Conservation (phyloP, 2,329 filamentous ascomycete genomes). For the Colletotrichum godetiae region DNA sequence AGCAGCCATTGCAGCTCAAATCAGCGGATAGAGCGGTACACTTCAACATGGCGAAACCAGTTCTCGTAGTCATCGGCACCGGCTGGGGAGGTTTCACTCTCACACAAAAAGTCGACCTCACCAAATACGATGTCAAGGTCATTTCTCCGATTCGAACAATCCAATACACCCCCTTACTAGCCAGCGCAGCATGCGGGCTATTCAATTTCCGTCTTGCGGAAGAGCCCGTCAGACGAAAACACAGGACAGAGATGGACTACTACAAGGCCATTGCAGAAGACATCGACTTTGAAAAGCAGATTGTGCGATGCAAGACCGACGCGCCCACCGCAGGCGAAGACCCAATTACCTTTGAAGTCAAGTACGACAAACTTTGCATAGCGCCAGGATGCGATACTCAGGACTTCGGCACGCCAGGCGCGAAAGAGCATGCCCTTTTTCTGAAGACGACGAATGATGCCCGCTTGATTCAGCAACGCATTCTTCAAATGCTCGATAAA, state of each 20-base stretch:
- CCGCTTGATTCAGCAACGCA: constrained; percentile 95
- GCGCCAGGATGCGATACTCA: constrained; percentile 98
- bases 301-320: constrained; percentile 89
- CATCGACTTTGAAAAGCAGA: constrained; percentile 90
- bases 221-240: constrained; percentile 96
- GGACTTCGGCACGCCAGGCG: constrained; percentile 96
- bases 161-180: constrained; percentile 96
- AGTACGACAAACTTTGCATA: constrained; percentile 97
- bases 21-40: background rate
- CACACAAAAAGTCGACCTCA: constrained; percentile 79
- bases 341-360: constrained; percentile 84
- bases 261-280: constrained; percentile 98
- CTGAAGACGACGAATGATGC: constrained; percentile 97
- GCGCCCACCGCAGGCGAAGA: constrained; percentile 87
- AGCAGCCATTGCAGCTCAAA: background rate
- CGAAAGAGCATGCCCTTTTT: constrained; percentile 95
- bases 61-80: constrained; percentile 70
- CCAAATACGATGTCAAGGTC: constrained; percentile 99
- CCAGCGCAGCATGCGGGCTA: constrained; percentile 95
- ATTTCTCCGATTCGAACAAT: constrained; percentile 99
- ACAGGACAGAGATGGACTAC: constrained; percentile 95
- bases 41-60: constrained; percentile 5
- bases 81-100: constrained; percentile 75
- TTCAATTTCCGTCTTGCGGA: constrained; percentile 99
- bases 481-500: constrained; percentile 99